phyloP scores from a whole-genome alignment of 176 grass and related monocot species.

The Alopecurus myosuroides region DNA sequence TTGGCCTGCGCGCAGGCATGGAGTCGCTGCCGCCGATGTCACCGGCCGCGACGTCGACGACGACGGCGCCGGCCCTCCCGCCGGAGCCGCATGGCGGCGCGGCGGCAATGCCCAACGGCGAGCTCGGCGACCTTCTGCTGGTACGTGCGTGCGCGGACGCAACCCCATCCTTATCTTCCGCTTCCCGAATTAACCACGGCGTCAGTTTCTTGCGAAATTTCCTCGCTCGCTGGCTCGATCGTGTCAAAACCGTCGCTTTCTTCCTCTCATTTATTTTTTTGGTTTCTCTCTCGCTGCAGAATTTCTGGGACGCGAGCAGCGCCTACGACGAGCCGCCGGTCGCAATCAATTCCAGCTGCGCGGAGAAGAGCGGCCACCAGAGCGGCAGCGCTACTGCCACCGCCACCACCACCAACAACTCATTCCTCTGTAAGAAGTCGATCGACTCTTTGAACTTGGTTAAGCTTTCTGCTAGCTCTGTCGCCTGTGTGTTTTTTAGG shows the following conservation, averaged over 20 bases:
- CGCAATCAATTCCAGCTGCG: constrained; percentile 41
- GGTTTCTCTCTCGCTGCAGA: constrained; percentile 27
- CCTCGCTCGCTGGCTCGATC: too few relatives aligned
- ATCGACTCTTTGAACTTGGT: background rate
- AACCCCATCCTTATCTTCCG: background rate
- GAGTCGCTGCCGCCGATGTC: constrained; percentile 14
- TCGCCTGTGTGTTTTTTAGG: constrained; percentile 12
- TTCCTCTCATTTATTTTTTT: too few relatives aligned
- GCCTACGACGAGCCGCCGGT: constrained; percentile 37
- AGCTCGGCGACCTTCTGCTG: constrained; percentile 58
- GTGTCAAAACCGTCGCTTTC: background rate
- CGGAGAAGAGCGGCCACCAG: constrained; percentile 10
- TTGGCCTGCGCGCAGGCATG: constrained; percentile 17
- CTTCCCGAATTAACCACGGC: background rate
- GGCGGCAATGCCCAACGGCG: constrained; percentile 23
- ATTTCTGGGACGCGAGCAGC: constrained; percentile 60
- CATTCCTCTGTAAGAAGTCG: constrained; percentile 19
- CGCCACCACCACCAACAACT: background rate
- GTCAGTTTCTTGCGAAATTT: background rate
- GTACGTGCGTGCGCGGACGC: constrained; percentile 31
- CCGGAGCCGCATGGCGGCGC: background rate
- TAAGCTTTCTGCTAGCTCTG: background rate
- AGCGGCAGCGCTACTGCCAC: background rate
- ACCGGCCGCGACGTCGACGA: background rate
- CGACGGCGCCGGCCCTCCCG: background rate